Percentiles rank a stretch among this genome's conserved stretches.
phyloP scores from a whole-genome alignment of 2,329 filamentous ascomycete genomes.

The Ceratocystis alfenasii region DNA sequence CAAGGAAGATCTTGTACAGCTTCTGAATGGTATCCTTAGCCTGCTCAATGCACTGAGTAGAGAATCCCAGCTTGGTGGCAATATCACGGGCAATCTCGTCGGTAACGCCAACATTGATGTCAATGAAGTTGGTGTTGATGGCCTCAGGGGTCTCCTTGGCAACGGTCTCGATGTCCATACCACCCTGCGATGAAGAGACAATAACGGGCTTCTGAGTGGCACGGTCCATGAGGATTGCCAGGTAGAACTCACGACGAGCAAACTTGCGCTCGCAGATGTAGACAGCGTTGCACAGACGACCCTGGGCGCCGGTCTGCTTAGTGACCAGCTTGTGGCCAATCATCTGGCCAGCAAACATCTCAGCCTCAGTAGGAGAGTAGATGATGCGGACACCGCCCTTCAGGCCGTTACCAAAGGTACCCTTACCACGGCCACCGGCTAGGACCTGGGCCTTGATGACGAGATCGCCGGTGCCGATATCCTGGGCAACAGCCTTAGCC shows the following conservation, averaged over 20 bases:
- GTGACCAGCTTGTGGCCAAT: conserved; percentile 99
- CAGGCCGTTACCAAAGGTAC: conserved; percentile 92
- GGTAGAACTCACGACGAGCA: conserved; percentile 96
- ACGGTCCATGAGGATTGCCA: conserved; percentile 97
- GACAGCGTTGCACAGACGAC: conserved; percentile 90
- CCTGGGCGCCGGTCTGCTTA: conserved; percentile 92
- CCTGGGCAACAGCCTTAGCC: conserved; percentile 82
- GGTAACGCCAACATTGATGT: conserved; percentile 90
- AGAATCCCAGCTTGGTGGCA: conserved; percentile 87
- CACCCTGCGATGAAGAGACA: conserved; percentile 93
- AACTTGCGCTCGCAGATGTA: conserved; percentile 99
- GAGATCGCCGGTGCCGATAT: conserved; percentile 89
- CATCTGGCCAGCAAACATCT: conserved; percentile 98
- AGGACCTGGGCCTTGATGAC: conserved; percentile 99
- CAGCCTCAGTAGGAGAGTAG: conserved; percentile 91
- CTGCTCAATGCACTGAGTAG: conserved; percentile 90
- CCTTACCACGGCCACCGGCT: conserved; percentile 94
- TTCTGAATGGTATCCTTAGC: conserved; percentile 96
- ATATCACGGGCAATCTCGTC: conserved; percentile 89
- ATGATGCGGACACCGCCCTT: conserved; percentile 98
- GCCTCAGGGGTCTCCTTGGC: conserved; percentile 96
- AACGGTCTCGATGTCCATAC: conserved; percentile 98
- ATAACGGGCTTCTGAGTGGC: conserved; percentile 83
- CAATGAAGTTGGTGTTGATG: conserved; percentile 84
- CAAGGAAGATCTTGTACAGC: conserved; percentile 96